Evolutionary conservation across 2,329 filamentous ascomycete species (phyloP).

Genomic region (Colletotrichum chrysophilum): DNA sequence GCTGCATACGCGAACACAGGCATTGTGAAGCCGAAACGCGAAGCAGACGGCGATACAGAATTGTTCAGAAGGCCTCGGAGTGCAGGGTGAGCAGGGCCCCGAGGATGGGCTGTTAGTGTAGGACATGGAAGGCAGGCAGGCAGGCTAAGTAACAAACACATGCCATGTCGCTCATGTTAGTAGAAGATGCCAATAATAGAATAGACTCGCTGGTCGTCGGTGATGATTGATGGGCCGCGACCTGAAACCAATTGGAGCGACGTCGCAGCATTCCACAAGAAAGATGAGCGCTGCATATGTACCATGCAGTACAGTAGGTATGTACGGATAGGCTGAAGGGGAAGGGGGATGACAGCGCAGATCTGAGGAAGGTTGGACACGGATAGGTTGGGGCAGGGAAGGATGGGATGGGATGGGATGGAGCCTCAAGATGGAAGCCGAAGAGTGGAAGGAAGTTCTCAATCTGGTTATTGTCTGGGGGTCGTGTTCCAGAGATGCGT

Average conservation of each 20-base stretch:
- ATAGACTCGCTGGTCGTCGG: background rate
- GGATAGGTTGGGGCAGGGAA: background rate
- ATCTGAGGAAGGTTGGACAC: background rate
- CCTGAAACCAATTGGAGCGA: conserved; percentile 10
- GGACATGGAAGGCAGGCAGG: background rate
- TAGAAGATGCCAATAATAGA: background rate
- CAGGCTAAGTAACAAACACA: background rate
- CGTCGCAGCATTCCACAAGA: background rate
- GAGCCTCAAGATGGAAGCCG: background rate
- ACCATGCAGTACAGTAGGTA: background rate
- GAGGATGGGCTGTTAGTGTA: background rate
- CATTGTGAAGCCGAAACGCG: conserved; percentile 12
- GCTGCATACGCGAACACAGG: background rate
- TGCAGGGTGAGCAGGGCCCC: background rate
- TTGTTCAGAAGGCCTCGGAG: background rate
- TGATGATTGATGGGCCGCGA: background rate
- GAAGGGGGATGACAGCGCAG: background rate
- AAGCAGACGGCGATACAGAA: background rate
- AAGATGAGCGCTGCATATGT: background rate
- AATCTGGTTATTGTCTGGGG: background rate
- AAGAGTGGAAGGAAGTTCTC: background rate
- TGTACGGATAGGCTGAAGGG: background rate
- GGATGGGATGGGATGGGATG: background rate
- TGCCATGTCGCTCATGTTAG: background rate
- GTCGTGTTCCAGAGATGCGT: conserved; percentile 9